Conservation (phyloP, 176 grass and related monocot species). For the Hordeum vulgare region DNA sequence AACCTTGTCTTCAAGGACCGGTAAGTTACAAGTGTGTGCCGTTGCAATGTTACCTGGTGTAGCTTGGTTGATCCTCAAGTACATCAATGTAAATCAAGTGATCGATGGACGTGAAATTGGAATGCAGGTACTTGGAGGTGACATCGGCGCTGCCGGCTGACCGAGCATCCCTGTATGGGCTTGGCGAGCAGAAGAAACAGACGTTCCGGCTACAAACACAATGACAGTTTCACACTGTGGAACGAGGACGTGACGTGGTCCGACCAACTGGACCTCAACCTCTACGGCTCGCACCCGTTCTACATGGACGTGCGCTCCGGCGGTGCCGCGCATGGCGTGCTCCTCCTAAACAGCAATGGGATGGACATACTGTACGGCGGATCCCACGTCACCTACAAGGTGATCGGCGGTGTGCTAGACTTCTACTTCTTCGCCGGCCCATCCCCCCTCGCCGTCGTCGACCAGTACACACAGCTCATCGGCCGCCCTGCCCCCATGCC, state of each 20-base stretch:
- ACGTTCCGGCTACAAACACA: slow-evolving; percentile 47
- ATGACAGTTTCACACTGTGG: slow-evolving; percentile 76
- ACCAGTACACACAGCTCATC: slow-evolving; percentile 88
- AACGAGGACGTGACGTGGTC: slow-evolving; percentile 43
- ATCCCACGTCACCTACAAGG: slow-evolving; percentile 60
- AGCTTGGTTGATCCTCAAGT: not conserved
- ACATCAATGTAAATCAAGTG: not conserved
- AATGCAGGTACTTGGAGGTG: slow-evolving; percentile 58
- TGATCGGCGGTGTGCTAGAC: slow-evolving; percentile 86
- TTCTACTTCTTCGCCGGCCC: slow-evolving; percentile 87
- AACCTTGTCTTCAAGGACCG: slow-evolving; percentile 65
- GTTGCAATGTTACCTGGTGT: not conserved
- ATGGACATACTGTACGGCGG: slow-evolving; percentile 88
- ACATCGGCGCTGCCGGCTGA: slow-evolving; percentile 41
- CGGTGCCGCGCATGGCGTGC: slow-evolving; percentile 57
- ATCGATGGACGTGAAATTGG: not conserved
- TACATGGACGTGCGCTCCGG: slow-evolving; percentile 70
- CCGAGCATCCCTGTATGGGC: slow-evolving; percentile 57
- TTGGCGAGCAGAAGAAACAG: slow-evolving; percentile 81
- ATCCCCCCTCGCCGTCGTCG: slow-evolving; percentile 48
- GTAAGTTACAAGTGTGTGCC: not conserved
- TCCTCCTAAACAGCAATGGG: slow-evolving; percentile 86
- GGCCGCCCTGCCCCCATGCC: slow-evolving; percentile 71
- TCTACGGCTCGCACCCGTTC: slow-evolving; percentile 90
- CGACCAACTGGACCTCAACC: slow-evolving; percentile 40